Evolutionary conservation across 208 protist genomes (phyloP).

Genomic region (Entamoeba histolytica): DNA sequence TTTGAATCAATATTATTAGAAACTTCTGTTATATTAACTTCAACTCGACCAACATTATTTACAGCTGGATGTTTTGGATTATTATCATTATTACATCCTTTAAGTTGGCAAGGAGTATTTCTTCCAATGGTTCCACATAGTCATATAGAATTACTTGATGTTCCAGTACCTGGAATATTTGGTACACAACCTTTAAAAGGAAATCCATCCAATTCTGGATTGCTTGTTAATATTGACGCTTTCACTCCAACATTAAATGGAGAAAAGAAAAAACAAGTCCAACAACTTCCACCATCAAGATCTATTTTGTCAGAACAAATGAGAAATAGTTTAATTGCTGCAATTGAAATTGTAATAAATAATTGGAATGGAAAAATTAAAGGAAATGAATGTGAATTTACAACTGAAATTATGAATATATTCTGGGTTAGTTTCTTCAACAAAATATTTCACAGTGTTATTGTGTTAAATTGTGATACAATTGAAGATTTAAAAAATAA

Average conservation of each 20-base stretch:
- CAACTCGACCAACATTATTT: background rate
- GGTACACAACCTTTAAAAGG: background rate
- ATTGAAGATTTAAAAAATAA: background rate
- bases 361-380: background rate
- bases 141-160: background rate
- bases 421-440: background rate
- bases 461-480: background rate
- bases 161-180: background rate
- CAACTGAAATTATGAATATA: background rate
- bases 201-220: background rate
- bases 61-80: background rate
- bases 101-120: background rate
- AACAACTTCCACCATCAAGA: background rate
- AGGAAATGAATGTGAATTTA: background rate
- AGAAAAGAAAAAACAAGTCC: background rate
- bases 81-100: background rate
- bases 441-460: background rate
- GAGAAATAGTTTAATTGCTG: background rate
- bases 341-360: background rate
- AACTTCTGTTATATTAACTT: background rate
- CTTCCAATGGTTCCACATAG: background rate
- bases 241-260: background rate
- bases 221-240: background rate
- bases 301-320: background rate
- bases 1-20: background rate